Evolutionary conservation across 2,329 filamentous ascomycete genomes (phyloP).

Genomic region (Ophiocordyceps unilateralis): DNA sequence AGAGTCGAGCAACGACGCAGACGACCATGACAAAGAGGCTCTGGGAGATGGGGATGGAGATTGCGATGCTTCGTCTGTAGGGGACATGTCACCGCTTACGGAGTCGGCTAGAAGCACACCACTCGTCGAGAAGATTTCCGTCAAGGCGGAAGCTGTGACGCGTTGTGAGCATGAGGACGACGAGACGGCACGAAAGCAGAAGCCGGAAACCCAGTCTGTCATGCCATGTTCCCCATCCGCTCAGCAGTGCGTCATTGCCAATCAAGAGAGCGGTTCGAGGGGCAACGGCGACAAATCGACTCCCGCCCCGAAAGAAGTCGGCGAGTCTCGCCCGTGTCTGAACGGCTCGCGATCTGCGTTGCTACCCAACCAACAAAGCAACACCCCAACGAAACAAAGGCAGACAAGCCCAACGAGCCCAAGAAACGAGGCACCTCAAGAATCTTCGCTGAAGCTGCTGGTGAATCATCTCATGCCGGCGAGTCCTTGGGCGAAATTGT

Average conservation of each 20-base stretch:
- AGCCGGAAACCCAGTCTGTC: neutral
- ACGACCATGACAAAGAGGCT: neutral
- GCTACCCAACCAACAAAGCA: neutral
- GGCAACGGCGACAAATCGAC: neutral
- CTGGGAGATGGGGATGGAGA: neutral
- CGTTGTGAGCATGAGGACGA: neutral
- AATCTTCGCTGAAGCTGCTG: slow-evolving; percentile 8
- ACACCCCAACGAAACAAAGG: neutral
- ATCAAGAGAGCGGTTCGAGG: neutral
- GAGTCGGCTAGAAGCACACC: neutral
- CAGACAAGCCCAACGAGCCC: neutral
- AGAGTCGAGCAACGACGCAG: neutral
- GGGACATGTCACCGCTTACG: neutral
- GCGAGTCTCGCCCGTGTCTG: neutral
- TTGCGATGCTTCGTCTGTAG: neutral
- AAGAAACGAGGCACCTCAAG: slow-evolving; percentile 1
- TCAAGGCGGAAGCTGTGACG: neutral
- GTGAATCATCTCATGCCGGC: slow-evolving; percentile 9
- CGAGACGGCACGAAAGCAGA: neutral
- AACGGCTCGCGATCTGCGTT: neutral
- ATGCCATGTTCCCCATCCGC: neutral
- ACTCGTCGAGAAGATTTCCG: neutral
- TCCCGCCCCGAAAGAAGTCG: neutral
- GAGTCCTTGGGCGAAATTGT: slow-evolving; percentile 9
- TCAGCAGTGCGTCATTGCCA: neutral